Evolutionary conservation across 495 filamentous ascomycete species (phyloP).

Genomic region (Trichoderma erinaceum): DNA sequence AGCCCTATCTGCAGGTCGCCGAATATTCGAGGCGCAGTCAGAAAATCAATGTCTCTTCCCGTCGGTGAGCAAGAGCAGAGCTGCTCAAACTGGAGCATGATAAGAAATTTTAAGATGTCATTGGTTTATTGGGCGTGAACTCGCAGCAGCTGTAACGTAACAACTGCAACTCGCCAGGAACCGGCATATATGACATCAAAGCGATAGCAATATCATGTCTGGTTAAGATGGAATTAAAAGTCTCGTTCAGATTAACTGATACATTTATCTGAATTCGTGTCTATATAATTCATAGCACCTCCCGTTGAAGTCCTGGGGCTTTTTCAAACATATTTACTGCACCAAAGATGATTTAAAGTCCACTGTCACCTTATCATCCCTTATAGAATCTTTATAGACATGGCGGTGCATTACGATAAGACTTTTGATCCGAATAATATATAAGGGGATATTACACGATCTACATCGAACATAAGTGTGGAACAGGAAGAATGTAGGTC

Average conservation of each 20-base stretch:
- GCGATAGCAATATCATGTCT: not conserved
- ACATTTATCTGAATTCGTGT: too few relatives aligned
- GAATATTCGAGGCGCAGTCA: not conserved
- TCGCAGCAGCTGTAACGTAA: not conserved
- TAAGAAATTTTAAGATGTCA: not conserved
- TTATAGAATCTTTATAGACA: too few relatives aligned
- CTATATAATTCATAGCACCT: not conserved
- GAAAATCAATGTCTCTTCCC: not conserved
- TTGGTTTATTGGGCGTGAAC: not conserved
- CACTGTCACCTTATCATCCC: too few relatives aligned
- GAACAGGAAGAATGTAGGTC: too few relatives aligned
- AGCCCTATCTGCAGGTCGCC: not conserved
- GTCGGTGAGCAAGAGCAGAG: not conserved
- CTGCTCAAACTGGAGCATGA: not conserved
- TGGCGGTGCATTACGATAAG: too few relatives aligned
- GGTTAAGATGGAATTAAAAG: not conserved
- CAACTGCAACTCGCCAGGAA: not conserved
- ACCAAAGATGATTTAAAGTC: too few relatives aligned
- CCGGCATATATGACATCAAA: not conserved
- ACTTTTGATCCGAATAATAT: too few relatives aligned
- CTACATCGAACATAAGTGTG: too few relatives aligned
- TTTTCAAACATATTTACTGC: too few relatives aligned
- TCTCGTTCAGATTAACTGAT: too few relatives aligned
- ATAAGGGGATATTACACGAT: too few relatives aligned
- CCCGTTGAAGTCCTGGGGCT: not conserved